Percentiles rank a stretch among this genome's conserved stretches.
These are phyloP conservation scores for Clonostachys solani DNA, from an alignment of 2,329 filamentous ascomycete genomes.

Conservation along the genomic window DNA sequence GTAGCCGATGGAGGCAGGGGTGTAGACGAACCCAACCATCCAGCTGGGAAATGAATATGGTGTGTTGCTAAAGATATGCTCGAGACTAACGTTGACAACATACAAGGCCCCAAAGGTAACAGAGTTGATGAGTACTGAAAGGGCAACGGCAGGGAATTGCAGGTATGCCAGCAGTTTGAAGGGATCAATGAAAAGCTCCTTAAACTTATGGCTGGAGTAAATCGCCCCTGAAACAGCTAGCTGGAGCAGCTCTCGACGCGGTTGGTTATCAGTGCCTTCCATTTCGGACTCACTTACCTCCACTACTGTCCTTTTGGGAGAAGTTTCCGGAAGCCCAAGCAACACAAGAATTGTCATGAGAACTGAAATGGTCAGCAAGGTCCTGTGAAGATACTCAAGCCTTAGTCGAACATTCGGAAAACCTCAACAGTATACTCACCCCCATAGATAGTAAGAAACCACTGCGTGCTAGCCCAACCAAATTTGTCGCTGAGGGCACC, in stretches of 20 bases:
- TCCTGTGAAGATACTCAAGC: too few species aligned
- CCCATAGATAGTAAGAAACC: slow-evolving; percentile 72
- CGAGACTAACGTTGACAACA: slow-evolving; percentile 72
- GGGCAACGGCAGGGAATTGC: slow-evolving; percentile 67
- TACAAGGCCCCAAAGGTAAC: slow-evolving; percentile 75
- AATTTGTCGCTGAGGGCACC: slow-evolving; percentile 65
- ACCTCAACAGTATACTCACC: too few species aligned
- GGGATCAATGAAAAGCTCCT: slow-evolving; percentile 66
- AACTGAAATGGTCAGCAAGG: too few species aligned
- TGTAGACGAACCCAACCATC: slow-evolving; percentile 71
- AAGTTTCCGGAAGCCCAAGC: too few species aligned
- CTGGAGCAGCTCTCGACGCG: slow-evolving; percentile 27
- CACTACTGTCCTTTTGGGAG: too few species aligned
- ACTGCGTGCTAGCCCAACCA: slow-evolving; percentile 74
- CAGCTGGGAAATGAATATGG: slow-evolving; percentile 69
- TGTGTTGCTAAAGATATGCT: slow-evolving; percentile 59
- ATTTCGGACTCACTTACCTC: too few species aligned
- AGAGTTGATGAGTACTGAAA: slow-evolving; percentile 70
- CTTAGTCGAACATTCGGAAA: too few species aligned
- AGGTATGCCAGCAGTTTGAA: slow-evolving; percentile 67
- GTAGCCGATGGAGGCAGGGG: slow-evolving; percentile 74
- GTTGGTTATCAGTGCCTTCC: slow-evolving; percentile 47
- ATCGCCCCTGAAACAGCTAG: too few species aligned
- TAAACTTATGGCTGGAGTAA: slow-evolving; percentile 27
- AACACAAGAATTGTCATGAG: too few species aligned